These are phyloP conservation scores for Colletotrichum viniferum DNA, from an alignment of 2,329 filamentous ascomycete genomes.

Conservation along the genomic window DNA sequence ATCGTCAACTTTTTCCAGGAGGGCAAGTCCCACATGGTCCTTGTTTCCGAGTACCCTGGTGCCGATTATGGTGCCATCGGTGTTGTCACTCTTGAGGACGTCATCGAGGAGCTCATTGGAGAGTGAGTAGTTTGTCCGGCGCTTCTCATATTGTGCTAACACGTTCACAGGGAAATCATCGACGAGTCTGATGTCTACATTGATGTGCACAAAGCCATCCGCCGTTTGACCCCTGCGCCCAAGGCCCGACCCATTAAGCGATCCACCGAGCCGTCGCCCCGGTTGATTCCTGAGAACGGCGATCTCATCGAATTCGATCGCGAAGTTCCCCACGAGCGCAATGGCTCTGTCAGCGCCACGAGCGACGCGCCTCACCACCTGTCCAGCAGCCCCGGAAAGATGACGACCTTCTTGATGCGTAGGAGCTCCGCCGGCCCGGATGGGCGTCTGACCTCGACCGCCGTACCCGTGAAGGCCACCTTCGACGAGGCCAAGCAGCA, in stretches of 20 bases:
- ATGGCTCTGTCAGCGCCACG: conserved; percentile 39
- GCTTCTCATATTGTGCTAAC: background rate
- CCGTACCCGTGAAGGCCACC: conserved; percentile 63
- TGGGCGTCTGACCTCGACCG: conserved; percentile 49
- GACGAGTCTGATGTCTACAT: conserved; percentile 99
- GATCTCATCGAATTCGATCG: conserved; percentile 43
- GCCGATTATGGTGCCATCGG: conserved; percentile 89
- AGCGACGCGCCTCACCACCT: conserved; percentile 41
- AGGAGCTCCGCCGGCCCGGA: conserved; percentile 60
- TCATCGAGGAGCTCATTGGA: conserved; percentile 98
- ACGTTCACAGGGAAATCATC: conserved; percentile 79
- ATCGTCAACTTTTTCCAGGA: conserved; percentile 99
- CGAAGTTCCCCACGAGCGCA: conserved; percentile 31
- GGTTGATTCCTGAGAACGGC: background rate
- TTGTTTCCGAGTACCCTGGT: conserved; percentile 90
- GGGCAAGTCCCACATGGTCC: conserved; percentile 97
- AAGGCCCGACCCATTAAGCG: conserved; percentile 64
- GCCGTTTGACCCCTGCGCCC: conserved; percentile 84
- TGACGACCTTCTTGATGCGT: conserved; percentile 64
- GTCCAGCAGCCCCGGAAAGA: conserved; percentile 52
- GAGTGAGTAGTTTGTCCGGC: conserved; percentile 67
- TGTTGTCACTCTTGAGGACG: conserved; percentile 95
- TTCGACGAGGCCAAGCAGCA: conserved; percentile 67
- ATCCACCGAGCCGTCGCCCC: conserved; percentile 34
- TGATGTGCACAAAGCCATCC: conserved; percentile 97